Conservation (phyloP, 192 early-diverging fungal species). For the Backusella circina region DNA sequence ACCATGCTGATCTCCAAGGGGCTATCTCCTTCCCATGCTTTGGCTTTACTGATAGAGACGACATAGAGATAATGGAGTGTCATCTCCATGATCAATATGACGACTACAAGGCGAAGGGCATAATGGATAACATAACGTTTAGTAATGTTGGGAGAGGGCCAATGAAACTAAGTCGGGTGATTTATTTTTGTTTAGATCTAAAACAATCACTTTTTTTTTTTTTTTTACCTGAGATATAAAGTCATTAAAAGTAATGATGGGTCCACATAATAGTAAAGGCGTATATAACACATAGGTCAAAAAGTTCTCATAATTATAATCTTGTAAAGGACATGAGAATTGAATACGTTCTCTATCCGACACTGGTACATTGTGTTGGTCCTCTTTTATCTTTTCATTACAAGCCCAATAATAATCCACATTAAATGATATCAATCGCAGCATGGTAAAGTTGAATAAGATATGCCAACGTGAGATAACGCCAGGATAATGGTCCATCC, state of each 20-base stretch:
- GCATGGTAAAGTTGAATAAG: conserved; percentile 84
- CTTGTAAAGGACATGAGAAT: conserved; percentile 43
- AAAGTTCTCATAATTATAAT: conserved; percentile 80
- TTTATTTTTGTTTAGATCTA: neutral
- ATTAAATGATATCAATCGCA: conserved; percentile 86
- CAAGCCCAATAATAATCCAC: conserved; percentile 88
- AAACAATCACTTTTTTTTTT: neutral
- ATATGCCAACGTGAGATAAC: conserved; percentile 81
- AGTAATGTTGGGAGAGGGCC: conserved; percentile 43
- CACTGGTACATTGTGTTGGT: conserved; percentile 4
- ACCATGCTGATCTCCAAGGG: conserved; percentile 82
- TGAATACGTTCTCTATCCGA: conserved; percentile 60
- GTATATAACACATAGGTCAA: conserved; percentile 78
- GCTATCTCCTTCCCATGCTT: conserved; percentile 79
- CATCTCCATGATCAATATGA: conserved; percentile 79
- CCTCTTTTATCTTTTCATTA: conserved; percentile 40
- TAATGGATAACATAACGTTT: conserved; percentile 45
- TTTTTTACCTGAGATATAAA: conserved; percentile 73
- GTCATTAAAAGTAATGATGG: conserved; percentile 93
- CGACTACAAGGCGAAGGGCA: conserved; percentile 61
- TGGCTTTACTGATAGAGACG: conserved; percentile 85
- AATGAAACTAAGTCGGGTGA: conserved; percentile 40
- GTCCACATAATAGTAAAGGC: conserved; percentile 91
- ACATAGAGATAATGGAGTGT: conserved; percentile 85
- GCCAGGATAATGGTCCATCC: conserved; percentile 62